A percentile compares a stretch with the other conserved stretches of the same genome.
Evolutionary conservation across 1,284 basidiomycete genomes (phyloP).

Genomic region (Peniophora sp.): DNA sequence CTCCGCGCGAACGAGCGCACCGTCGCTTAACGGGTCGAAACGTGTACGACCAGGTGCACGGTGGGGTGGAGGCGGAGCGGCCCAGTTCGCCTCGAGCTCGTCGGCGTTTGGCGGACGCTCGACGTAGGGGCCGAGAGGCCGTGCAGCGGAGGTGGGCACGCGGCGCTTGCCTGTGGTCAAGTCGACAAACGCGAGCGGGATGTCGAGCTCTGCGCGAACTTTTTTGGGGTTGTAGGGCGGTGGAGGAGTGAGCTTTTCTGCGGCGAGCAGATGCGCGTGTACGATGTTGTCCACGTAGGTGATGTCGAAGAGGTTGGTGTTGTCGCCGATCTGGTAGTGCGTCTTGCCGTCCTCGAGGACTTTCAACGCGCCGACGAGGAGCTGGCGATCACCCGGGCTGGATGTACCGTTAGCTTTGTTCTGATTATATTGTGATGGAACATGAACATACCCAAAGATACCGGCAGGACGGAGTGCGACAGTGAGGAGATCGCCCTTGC

Average conservation of each 20-base stretch:
- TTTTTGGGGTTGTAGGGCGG: constrained; percentile 34
- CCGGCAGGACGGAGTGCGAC: constrained; percentile 92
- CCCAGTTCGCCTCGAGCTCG: constrained; percentile 54
- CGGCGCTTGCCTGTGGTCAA: constrained; percentile 53
- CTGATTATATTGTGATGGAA: background rate
- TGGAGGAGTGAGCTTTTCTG: constrained; percentile 66
- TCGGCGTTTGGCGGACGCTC: constrained; percentile 52
- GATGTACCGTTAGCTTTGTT: background rate
- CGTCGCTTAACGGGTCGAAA: constrained; percentile 64
- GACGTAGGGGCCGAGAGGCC: constrained; percentile 75
- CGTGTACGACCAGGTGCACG: constrained; percentile 68
- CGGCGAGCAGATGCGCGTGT: constrained; percentile 90
- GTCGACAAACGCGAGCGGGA: constrained; percentile 55
- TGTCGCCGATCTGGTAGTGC: constrained; percentile 90
- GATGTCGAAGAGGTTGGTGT: constrained; percentile 94
- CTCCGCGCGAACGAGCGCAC: constrained; percentile 42
- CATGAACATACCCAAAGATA: constrained; percentile 77
- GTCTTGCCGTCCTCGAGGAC: constrained; percentile 82
- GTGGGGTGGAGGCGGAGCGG: constrained; percentile 34
- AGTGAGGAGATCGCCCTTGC: constrained; percentile 74
- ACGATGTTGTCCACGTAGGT: constrained; percentile 97
- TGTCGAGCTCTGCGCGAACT: constrained; percentile 31
- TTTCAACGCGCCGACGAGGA: constrained; percentile 73
- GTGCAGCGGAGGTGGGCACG: constrained; percentile 71
- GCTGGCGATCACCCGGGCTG: constrained; percentile 91